Evolutionary conservation across 2,329 filamentous ascomycete species (phyloP), one percentile per base, ranked within the genome.

Genomic region (Fusarium brachygibbosum): DNA sequence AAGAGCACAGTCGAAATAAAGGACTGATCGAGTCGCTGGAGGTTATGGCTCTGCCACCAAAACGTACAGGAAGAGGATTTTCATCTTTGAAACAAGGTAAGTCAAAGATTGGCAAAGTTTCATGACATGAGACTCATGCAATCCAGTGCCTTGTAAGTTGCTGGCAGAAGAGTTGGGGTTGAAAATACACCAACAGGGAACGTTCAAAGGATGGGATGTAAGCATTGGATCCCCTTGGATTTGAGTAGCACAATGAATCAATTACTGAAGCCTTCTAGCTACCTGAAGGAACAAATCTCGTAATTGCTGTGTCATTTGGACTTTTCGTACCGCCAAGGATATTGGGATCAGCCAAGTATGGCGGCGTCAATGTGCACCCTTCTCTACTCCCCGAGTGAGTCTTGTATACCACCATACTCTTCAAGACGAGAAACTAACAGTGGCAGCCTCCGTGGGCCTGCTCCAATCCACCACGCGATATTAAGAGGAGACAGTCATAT

Each of bases 271-370:
- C 17, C 13, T 21, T 21, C 29, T 69, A 91, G 85, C 85, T 90
- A 34, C 90, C 90, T 0, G 75, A 76, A 42, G 75, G 82, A 5
- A 88, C 89, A 70, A 94, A 98, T 77, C 83, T 99, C 61, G 87
- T 99, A 71, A 84, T 98, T 45, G 94, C 94, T 48, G 96, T 98
- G 6, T 98, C 96, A 0, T 99, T 98, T 80, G 96, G 96, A 5
- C 86, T 97, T 10, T 91, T 98, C 65, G 90, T 99, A 1, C 96
- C 96, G 1, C 85, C 86, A 1, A 86, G 93, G 6, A 88, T 98
- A 17, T 83, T 99, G 23, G 82, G 82, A 23, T 81, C 81, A 2
- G 88, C 92, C 25, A 88, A 87, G 72, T 97, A 97, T 80, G 94
- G 94, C 42, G 96, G 96, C 0, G 81, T 99, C 5, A 99, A 99